Base-by-base conservation (phyloP, 768 basidiomycete genomes). In the Trametes villosa region DNA sequence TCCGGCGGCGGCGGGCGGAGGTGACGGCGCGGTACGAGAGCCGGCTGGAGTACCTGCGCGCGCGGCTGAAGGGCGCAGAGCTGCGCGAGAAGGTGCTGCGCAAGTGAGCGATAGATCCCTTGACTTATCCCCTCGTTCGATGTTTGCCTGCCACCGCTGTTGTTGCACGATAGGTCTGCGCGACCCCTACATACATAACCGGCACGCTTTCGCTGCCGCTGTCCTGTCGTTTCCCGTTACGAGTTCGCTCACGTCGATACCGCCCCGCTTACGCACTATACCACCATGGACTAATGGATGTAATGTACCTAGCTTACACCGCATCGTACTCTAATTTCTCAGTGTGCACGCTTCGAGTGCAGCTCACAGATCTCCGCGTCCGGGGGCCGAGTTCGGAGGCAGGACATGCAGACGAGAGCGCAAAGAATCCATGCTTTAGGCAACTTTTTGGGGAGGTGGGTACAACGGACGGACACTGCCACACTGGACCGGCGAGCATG, bases 41-140 rank as follows among this genome's bases (percentile, higher is more conserved):
- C 33, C 85, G 91, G 47, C 71, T 94, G 68, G 91, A 92, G 63
- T 94, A 90, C 70, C 76, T 94, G 66, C 83, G 88, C 34, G 92
- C 92, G 36, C 88, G 89, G 74, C 70, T 94, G 70, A 92, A 92
- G 75, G 88, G 89, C 20, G 92, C 91, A 1, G 88, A 92, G 75
- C 71, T 94, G 68, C 89, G 89, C 63, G 92, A 94, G 77, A 91
- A 91, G 71, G 74, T 94, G 66, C 65, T 89, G 78, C 85, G 83
- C 70, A 87, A 82, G 56, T 76, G 60, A 67, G 55, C 40, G n/a
- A n/a, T n/a, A n/a, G n/a, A n/a, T n/a, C n/a, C n/a, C n/a, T n/a
- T 15, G 24, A 62, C 17, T 26, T 22, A 45, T n/a, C 26, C 36
- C 18, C 12, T 27, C 26, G 24, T 26, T 27, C 38, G 26, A 33